Percentiles rank a stretch among this genome's conserved stretches.
These are phyloP conservation scores for Lycium ferocissimum DNA, from an alignment of 257 asterid genomes.

Conservation along the genomic window DNA sequence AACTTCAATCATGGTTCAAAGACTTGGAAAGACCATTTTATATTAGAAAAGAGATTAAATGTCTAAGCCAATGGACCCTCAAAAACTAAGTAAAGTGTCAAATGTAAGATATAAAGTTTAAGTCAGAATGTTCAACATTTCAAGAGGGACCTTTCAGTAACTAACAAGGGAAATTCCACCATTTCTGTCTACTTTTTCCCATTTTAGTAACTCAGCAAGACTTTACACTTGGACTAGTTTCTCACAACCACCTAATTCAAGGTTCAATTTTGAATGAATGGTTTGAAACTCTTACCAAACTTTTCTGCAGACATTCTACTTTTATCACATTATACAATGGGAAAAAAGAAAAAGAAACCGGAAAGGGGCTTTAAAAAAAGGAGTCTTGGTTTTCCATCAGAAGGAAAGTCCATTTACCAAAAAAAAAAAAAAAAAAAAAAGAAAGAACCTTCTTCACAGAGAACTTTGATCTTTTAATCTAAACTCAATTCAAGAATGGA, in stretches of 20 bases:
- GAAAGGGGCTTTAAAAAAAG: no score
- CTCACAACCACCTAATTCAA: not conserved
- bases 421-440: not conserved
- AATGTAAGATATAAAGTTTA: conserved; percentile 25
- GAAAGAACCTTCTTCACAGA: not conserved
- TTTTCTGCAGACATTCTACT: no score
- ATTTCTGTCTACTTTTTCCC: not conserved
- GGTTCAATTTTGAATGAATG: not conserved
- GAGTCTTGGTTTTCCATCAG: not conserved
- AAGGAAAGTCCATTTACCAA: not conserved
- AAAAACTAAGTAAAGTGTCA: conserved; percentile 43
- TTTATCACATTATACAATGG: no score
- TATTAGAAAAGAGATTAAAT: not conserved
- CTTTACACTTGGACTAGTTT: not conserved
- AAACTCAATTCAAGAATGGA: not conserved
- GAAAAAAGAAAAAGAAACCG: no score
- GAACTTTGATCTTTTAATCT: not conserved
- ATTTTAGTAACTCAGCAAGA: not conserved
- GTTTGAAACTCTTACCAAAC: not conserved
- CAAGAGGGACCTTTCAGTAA: conserved; percentile 40
- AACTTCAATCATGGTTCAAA: conserved; percentile 8
- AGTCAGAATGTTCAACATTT: conserved; percentile 37
- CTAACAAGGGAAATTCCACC: conserved; percentile 31
- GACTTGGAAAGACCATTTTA: not conserved
- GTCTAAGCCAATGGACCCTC: conserved; percentile 34